Base-by-base conservation (phyloP, 768 basidiomycete genomes). In the Erythrobasidium yunnanense region DNA sequence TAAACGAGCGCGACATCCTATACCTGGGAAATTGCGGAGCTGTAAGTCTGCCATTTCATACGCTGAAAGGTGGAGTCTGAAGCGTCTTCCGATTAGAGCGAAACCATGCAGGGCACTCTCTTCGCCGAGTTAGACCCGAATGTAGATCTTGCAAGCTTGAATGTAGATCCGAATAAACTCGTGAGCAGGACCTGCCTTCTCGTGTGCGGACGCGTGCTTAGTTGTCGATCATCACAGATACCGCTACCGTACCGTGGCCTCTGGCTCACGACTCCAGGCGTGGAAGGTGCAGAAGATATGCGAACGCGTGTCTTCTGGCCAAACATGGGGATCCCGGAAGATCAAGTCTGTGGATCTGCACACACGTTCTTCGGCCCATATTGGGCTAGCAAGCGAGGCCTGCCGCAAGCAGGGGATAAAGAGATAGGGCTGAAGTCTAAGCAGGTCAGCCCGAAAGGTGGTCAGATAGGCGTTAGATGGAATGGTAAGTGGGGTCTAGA, bases 311-410 rank as follows among this genome's bases (percentile, higher is more conserved):
- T 54, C 3, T 54, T 54, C 23, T 54, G 23, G n/a, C 7, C 52
- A 3, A 54, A 18, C 23, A 27, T 54, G 20, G 52, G 52, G 5
- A 13, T 54, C n/a, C 52, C 52, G 5, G 52, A 54, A 32, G 52
- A 54, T 18, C 52, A 54, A 32, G 52, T 54, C 52, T 54, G 52
- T 30, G 52, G 52, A 3, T 54, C 52, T 6, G 52, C 52, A 8
- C 52, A 25, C 52, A 54, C 52, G 8, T 18, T 54, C 23, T 54
- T 54, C 23, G 23, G 13, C 3, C 52, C 52, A n/a, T 54, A 54
- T 30, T 54, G 52, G 22, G 5, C 52, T 8, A 25, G 23, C 23
- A 54, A 54, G 52, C 32, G 32, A 27, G 47, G 5, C 22, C 13
- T 6, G 5, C 8, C 23, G 23, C 23, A 27, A 30, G 23, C 23